Conservation (phyloP, 1,139 yeast species). For the Magnusiomyces ingens region DNA sequence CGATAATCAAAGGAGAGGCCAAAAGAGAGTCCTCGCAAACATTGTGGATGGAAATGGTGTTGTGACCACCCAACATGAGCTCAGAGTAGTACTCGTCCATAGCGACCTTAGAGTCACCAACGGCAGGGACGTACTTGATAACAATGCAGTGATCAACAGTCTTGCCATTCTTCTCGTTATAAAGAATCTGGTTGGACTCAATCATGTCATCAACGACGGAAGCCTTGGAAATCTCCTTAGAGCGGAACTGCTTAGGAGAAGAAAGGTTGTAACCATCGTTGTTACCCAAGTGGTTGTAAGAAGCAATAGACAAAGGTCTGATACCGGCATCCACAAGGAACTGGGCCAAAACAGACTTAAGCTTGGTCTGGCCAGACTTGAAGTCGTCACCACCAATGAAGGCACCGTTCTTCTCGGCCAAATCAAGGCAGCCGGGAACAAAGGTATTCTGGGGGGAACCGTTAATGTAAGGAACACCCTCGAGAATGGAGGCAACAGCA, state of each 20-base stretch:
- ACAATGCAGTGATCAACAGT: slow-evolving; percentile 92
- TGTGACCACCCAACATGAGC: slow-evolving; percentile 96
- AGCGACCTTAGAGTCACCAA: slow-evolving; percentile 94
- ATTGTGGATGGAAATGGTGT: slow-evolving; percentile 86
- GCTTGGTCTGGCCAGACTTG: slow-evolving; percentile 93
- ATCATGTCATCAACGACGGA: slow-evolving; percentile 94
- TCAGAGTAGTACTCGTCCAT: slow-evolving; percentile 98
- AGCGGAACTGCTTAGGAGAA: slow-evolving; percentile 88
- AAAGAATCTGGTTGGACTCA: slow-evolving; percentile 78
- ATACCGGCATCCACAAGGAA: slow-evolving; percentile 96
- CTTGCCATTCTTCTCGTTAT: slow-evolving; percentile 73
- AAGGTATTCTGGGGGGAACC: slow-evolving; percentile 98
- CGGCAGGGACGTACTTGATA: slow-evolving; percentile 89
- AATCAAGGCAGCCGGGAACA: slow-evolving; percentile 88
- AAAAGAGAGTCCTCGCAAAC: slow-evolving; percentile 93
- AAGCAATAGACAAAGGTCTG: slow-evolving; percentile 87
- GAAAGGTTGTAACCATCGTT: slow-evolving; percentile 91
- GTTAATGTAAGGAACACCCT: slow-evolving; percentile 81
- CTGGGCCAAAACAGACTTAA: slow-evolving; percentile 92
- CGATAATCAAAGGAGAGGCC: slow-evolving; percentile 92
- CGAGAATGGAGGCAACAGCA: slow-evolving; percentile 89
- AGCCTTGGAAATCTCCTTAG: slow-evolving; percentile 89
- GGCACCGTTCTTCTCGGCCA: slow-evolving; percentile 69
- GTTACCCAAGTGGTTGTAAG: slow-evolving; percentile 94
- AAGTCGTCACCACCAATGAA: slow-evolving; percentile 97